A percentile compares a stretch with the other conserved stretches of the same genome.
Evolutionary conservation across 331 rosid genomes (phyloP).

Genomic region (Quercus phellos): DNA sequence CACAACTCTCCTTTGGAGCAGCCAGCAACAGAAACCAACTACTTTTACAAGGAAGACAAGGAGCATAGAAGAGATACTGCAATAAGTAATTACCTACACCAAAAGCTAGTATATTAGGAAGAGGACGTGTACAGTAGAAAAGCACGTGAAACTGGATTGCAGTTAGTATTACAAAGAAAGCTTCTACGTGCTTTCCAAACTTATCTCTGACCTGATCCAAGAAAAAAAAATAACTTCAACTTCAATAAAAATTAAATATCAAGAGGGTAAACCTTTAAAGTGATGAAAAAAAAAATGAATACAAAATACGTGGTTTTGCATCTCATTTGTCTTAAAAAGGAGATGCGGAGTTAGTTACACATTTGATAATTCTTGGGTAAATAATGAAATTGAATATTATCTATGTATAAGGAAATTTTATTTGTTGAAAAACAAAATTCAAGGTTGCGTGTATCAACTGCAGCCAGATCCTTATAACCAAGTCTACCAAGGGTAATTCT

Average conservation of each 20-base stretch:
- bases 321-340: neutral
- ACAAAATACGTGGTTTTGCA: neutral
- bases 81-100: constrained; percentile 55
- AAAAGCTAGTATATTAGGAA: constrained; percentile 80
- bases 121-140: constrained; percentile 89
- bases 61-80: constrained; percentile 14
- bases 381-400: neutral
- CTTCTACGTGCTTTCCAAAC: constrained; percentile 91
- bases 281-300: neutral
- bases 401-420: neutral
- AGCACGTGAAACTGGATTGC: constrained; percentile 81
- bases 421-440: neutral
- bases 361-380: neutral
- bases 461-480: neutral
- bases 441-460: neutral
- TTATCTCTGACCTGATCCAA: constrained; percentile 58
- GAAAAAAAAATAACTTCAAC: neutral
- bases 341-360: neutral
- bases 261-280: neutral
- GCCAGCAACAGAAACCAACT: neutral
- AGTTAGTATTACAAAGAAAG: constrained; percentile 71
- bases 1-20: neutral
- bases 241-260: neutral
- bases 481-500: neutral
- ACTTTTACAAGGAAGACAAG: neutral